Conservation (phyloP, 176 grass and related monocot genomes). For the Canna indica region DNA sequence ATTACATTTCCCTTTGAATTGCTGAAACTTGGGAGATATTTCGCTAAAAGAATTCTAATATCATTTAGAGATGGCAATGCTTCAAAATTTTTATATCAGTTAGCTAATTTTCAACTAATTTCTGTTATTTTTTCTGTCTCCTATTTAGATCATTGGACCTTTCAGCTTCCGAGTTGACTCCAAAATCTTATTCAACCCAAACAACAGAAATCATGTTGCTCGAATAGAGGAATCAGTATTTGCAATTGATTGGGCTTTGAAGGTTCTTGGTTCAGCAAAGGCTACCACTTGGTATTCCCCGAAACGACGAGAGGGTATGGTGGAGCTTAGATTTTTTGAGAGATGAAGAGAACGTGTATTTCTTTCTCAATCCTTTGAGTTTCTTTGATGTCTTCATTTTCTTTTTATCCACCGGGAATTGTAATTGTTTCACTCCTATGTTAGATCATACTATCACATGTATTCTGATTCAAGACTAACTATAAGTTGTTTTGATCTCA, state of each 20-base stretch:
- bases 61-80: neutral
- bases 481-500: no score
- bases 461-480: no score
- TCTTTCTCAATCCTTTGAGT: neutral
- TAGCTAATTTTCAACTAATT: neutral
- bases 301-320: slow-evolving; percentile 60
- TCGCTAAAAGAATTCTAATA: no score
- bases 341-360: slow-evolving; percentile 16
- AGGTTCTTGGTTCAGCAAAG: slow-evolving; percentile 86
- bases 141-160: slow-evolving; percentile 59
- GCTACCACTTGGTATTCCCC: slow-evolving; percentile 94
- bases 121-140: neutral
- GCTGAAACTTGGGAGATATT: no score
- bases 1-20: no score
- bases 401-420: no score
- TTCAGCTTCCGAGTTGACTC: slow-evolving; percentile 91
- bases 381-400: no score
- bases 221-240: slow-evolving; percentile 54
- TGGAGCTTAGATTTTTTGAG: slow-evolving; percentile 85
- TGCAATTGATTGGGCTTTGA: slow-evolving; percentile 88
- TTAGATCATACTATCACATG: no score
- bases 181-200: slow-evolving; percentile 44
- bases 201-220: slow-evolving; percentile 32
- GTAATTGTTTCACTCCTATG: no score
- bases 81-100: neutral